These are phyloP conservation scores for Ascochyta rabiei DNA, from an alignment of 2,329 filamentous ascomycete species.

Conservation along the genomic window DNA sequence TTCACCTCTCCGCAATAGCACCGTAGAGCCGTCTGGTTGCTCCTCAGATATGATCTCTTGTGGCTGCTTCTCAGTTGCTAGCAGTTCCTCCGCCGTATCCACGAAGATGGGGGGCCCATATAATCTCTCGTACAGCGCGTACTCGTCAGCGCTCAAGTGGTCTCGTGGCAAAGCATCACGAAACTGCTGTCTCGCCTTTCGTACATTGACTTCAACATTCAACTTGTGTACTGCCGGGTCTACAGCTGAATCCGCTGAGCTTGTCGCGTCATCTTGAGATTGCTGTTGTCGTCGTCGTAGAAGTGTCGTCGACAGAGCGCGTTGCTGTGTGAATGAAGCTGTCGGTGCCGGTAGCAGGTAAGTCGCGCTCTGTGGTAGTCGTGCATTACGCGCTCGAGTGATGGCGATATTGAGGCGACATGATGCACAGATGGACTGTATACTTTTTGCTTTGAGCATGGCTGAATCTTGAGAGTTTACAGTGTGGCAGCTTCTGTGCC, in stretches of 20 bases:
- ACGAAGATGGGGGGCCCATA: slow-evolving; percentile 75
- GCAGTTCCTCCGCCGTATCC: slow-evolving; percentile 62
- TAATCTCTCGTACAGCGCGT: slow-evolving; percentile 75
- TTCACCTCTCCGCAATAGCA: slow-evolving; percentile 61
- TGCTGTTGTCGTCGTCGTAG: slow-evolving; percentile 18
- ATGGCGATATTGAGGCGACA: slow-evolving; percentile 41
- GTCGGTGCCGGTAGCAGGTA: slow-evolving; percentile 20
- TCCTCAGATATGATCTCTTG: slow-evolving; percentile 50
- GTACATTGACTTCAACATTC: slow-evolving; percentile 67
- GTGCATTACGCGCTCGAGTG: slow-evolving; percentile 33
- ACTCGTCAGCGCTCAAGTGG: slow-evolving; percentile 73
- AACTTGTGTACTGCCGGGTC: slow-evolving; percentile 28
- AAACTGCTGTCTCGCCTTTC: slow-evolving; percentile 74
- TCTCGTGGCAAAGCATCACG: slow-evolving; percentile 76
- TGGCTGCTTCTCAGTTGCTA: slow-evolving; percentile 53
- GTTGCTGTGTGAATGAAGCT: slow-evolving; percentile 22
- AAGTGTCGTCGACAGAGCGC: slow-evolving; percentile 30
- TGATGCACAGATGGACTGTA: slow-evolving; percentile 40
- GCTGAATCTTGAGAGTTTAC: slow-evolving; percentile 16
- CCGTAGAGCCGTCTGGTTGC: slow-evolving; percentile 37
- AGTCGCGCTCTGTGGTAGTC: slow-evolving; percentile 23
- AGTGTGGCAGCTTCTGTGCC: slow-evolving; percentile 3
- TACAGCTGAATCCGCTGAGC: background rate
- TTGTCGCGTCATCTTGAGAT: background rate
- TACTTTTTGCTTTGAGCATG: slow-evolving; percentile 40